These are phyloP conservation scores for Psilocybe cyanescens DNA, from an alignment of 768 basidiomycete genomes.

Conservation along the genomic window DNA sequence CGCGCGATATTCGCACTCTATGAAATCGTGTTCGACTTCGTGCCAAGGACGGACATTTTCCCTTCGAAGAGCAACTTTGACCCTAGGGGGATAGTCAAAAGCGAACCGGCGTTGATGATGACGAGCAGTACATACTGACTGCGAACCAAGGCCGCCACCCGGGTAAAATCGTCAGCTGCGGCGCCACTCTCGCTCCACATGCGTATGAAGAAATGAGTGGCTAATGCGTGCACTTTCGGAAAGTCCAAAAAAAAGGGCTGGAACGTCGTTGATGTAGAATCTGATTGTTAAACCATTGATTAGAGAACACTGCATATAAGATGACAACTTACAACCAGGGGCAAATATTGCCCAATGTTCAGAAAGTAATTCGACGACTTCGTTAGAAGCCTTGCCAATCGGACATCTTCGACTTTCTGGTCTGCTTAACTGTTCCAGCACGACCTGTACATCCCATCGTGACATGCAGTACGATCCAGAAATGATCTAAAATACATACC, in stretches of 20 bases:
- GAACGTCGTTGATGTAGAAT: slow-evolving; percentile 80
- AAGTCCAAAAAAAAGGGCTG: slow-evolving; percentile 91
- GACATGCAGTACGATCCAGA: neutral
- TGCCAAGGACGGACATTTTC: slow-evolving; percentile 84
- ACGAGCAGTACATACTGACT: slow-evolving; percentile 70
- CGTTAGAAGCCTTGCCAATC: slow-evolving; percentile 81
- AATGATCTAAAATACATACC: slow-evolving; percentile 36
- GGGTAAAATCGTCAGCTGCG: slow-evolving; percentile 72
- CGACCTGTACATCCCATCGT: slow-evolving; percentile 46
- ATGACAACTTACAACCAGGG: slow-evolving; percentile 68
- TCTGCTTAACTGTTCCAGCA: slow-evolving; percentile 80
- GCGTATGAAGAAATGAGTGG: slow-evolving; percentile 84
- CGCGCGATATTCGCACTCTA: slow-evolving; percentile 82
- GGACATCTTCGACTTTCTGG: slow-evolving; percentile 79
- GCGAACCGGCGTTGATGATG: neutral
- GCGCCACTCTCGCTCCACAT: slow-evolving; percentile 93
- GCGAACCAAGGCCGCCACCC: slow-evolving; percentile 76
- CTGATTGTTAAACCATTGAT: slow-evolving; percentile 35
- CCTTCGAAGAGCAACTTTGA: slow-evolving; percentile 74
- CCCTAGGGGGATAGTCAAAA: slow-evolving; percentile 42
- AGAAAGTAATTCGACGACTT: slow-evolving; percentile 81
- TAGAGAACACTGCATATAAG: neutral
- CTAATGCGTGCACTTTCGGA: slow-evolving; percentile 77
- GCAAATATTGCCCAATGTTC: slow-evolving; percentile 88
- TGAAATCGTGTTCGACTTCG: slow-evolving; percentile 80